Evolutionary conservation across 345 rosid genomes (phyloP), one percentile per base, ranked within the genome.

Genomic region (Mercurialis annua): DNA sequence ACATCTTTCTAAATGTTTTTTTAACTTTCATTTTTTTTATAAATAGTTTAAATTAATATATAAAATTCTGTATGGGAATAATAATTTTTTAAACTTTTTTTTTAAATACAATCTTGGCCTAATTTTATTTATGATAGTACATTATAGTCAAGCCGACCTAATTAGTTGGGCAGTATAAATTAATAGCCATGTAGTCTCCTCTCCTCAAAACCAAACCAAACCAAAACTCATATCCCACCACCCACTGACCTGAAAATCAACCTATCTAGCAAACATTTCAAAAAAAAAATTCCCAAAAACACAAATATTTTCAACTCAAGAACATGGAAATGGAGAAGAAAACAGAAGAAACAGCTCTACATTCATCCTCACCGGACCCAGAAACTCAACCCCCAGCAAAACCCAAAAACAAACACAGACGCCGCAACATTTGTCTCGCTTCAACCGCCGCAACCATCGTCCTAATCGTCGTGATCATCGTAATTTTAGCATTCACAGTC

Each of bases 401-500:
- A 15, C 75, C 65, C 30, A 42, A 65, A 10, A 71, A 42, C 50
- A 78, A 64, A 29, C 66, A 59, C 60, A 59, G 27, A 55, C 75
- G 77, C 33, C 23, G 86, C 53, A 77, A 71, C 79, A 56, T 82
- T 64, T 84, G 86, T 64, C 62, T 85, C 21, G 80, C 81, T 48
- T 14, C 78, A 14, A 58, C 74, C 0, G 68, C 72, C 5, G 60
- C 71, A 14, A 17, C 29, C 23, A 30, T 81, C 50, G 0, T 88
- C 59, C 10, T 49, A 51, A 4, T 94, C 57, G 54, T 70, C 29
- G 10, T 84, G 34, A 14, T 91, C 10, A 9, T 76, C 46, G 62
- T 85, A 73, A 85, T 87, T 69, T 67, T 93, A 30, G 82, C 81
- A 0, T 71, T 88, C 18, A 90, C 97, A 42, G 87, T 87, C 3